These are phyloP conservation scores for Eutrema yunnanense DNA, from an alignment of 345 rosid genomes.

Conservation along the genomic window DNA sequence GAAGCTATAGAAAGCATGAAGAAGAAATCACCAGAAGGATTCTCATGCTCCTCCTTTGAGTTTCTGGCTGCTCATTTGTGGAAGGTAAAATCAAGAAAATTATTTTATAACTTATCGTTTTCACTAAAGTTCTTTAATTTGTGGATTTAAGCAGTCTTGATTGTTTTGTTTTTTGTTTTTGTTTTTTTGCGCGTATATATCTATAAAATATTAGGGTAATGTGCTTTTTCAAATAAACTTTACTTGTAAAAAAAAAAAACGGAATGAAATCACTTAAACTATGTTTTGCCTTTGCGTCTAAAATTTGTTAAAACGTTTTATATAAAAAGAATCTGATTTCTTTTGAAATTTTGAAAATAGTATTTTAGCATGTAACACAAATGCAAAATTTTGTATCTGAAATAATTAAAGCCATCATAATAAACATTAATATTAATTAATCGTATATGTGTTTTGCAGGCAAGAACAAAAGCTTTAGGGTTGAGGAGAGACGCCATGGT, in stretches of 20 bases:
- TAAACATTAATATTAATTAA: not conserved
- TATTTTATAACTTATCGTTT: not conserved
- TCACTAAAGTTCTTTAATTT: not conserved
- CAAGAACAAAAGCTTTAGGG: slow-evolving; percentile 49
- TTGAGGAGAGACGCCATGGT: slow-evolving; percentile 43
- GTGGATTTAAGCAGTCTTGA: not conserved
- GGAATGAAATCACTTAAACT: not conserved
- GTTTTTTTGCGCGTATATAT: not conserved
- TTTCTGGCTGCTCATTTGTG: slow-evolving; percentile 58
- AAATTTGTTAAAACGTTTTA: not conserved
- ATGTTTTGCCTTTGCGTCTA: not conserved
- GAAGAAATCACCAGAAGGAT: slow-evolving; percentile 32
- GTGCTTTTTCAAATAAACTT: not conserved
- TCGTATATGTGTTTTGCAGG: slow-evolving; percentile 26
- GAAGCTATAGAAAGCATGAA: slow-evolving; percentile 43
- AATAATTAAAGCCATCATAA: not conserved
- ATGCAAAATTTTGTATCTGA: not conserved
- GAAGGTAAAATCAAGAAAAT: slow-evolving; percentile 37
- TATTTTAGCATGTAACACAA: not conserved
- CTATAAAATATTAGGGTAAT: too few species aligned
- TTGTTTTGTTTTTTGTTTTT: not conserved
- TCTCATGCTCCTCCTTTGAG: slow-evolving; percentile 53
- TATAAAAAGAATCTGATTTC: not conserved
- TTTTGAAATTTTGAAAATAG: not conserved
- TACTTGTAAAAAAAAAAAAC: not conserved